A percentile compares a stretch with the other conserved stretches of the same genome.
These are phyloP conservation scores for Candida rishiriensis DNA, from an alignment of 805 yeast species.

Conservation along the genomic window DNA sequence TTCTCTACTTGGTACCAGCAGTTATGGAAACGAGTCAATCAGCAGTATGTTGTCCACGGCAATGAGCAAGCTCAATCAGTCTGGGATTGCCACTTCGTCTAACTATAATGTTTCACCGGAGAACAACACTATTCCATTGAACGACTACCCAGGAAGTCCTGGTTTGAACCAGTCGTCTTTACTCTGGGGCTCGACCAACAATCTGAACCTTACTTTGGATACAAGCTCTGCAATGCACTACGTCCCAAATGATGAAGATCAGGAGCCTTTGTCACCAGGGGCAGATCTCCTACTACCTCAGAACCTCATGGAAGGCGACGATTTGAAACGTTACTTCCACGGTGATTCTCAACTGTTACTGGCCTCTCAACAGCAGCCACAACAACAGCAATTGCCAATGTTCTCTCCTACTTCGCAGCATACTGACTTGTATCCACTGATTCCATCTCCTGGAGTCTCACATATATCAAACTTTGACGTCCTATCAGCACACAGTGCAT, in stretches of 20 bases:
- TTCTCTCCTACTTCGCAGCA: conserved; percentile 2
- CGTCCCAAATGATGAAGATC: not conserved
- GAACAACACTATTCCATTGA: conserved; percentile 10
- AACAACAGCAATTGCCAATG: not conserved
- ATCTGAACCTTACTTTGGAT: conserved; percentile 4
- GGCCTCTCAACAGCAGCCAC: not conserved
- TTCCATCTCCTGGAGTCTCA: conserved; percentile 12
- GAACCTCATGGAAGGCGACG: conserved; percentile 25
- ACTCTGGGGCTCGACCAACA: conserved; percentile 11
- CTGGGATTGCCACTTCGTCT: conserved; percentile 18
- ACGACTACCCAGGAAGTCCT: conserved; percentile 3
- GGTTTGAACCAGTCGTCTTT: conserved; percentile 10
- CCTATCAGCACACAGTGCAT: conserved; percentile 6
- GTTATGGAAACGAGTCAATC: conserved; percentile 10
- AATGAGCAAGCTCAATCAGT: conserved; percentile 19
- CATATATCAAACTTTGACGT: conserved; percentile 15
- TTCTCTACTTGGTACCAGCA: conserved; percentile 13
- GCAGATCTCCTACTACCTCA: conserved; percentile 28
- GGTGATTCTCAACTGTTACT: not conserved
- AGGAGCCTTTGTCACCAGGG: conserved; percentile 10
- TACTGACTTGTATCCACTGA: conserved; percentile 2
- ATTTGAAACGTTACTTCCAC: conserved; percentile 6
- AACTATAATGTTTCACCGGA: conserved; percentile 13
- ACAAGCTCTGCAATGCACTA: not conserved
- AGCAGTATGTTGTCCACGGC: conserved; percentile 17